Base-by-base conservation (phyloP, 2,329 filamentous ascomycete genomes). In the Chrysosporium queenslandicum region DNA sequence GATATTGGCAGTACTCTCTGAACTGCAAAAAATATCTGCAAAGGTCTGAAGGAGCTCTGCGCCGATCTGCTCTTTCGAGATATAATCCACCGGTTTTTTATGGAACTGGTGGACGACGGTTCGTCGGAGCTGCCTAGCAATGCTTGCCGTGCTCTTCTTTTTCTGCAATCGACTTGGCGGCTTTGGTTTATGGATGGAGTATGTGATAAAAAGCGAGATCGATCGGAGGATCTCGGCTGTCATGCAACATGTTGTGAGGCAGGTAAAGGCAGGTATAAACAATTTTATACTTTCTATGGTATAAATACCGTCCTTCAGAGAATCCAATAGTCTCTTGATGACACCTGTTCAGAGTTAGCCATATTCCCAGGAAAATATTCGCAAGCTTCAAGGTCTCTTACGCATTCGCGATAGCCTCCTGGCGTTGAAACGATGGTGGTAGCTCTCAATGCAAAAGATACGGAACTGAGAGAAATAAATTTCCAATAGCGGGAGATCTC, bases 391-490 rank as follows among this genome's bases (percentile, higher is more conserved):
- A 46, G 12, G 49, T 43, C 42, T 69, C 86, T 75, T 79, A 90
- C 91, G 82, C 86, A 98, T 98, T 60, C 90, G 80, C 55, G 86
- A 81, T 55, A 98, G 72, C 43, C 92, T 81, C 63, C 87, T 85
- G 49, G 86, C 83, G 66, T 98, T 98, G 70, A 97, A 97, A 55
- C 87, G 83, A 64, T 89, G 87, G 63, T 94, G 85, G 64, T 92
- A 90, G 75, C 91, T 96, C 61, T 84, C 84, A n/a, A 85, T 80
- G 1, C 87, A 85, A 70, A 98, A 96, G 0, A 83, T 85, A 56
- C 85, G 76, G 62, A 97, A 97, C 64, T 98, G 92, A 55, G 83
- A 82, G 69, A 96, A 97, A 68, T 97, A 98, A 21, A 96, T 74
- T 60, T 86, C 83, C 63, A 96, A 88, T 0, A 90, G 87, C 16